These are phyloP conservation scores for Zygosaccharomyces sapae DNA, from an alignment of 1,139 yeast species.

Conservation along the genomic window DNA sequence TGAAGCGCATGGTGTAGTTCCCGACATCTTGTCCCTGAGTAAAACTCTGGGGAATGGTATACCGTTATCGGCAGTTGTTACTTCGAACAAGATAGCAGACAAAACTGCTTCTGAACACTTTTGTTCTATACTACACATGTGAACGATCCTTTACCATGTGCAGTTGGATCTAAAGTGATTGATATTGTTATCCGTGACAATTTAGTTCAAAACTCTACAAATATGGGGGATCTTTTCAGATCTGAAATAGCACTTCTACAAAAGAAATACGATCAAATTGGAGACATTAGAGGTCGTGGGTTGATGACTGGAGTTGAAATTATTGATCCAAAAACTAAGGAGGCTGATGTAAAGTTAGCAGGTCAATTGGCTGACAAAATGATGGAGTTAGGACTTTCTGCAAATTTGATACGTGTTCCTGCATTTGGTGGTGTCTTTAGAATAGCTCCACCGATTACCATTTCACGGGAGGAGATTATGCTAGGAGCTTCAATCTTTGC, in stretches of 20 bases:
- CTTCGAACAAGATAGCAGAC: slow-evolving; percentile 22
- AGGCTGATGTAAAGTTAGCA: slow-evolving; percentile 22
- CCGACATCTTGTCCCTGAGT: slow-evolving; percentile 29
- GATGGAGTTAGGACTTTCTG: slow-evolving; percentile 26
- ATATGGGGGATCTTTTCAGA: slow-evolving; percentile 24
- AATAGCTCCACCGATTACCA: slow-evolving; percentile 29
- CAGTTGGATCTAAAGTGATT: slow-evolving; percentile 30
- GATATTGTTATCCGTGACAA: slow-evolving; percentile 29
- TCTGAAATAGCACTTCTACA: slow-evolving; percentile 15
- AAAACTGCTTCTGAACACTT: slow-evolving; percentile 19
- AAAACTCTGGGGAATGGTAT: slow-evolving; percentile 31
- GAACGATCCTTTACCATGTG: slow-evolving; percentile 31
- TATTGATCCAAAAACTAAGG: slow-evolving; percentile 23
- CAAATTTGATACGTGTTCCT: slow-evolving; percentile 24
- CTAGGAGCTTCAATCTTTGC: slow-evolving; percentile 21
- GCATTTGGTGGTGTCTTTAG: slow-evolving; percentile 27
- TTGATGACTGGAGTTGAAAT: slow-evolving; percentile 26
- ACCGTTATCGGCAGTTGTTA: slow-evolving; percentile 30
- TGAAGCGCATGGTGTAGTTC: slow-evolving; percentile 27
- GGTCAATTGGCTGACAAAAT: slow-evolving; percentile 18
- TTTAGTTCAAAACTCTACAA: slow-evolving; percentile 20
- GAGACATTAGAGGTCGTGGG: slow-evolving; percentile 21
- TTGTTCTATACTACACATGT: slow-evolving; percentile 29
- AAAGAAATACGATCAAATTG: slow-evolving; percentile 15
- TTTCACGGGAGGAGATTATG: slow-evolving; percentile 21